Conservation (phyloP, 495 filamentous ascomycete species). For the Oleoguttula mirabilis region DNA sequence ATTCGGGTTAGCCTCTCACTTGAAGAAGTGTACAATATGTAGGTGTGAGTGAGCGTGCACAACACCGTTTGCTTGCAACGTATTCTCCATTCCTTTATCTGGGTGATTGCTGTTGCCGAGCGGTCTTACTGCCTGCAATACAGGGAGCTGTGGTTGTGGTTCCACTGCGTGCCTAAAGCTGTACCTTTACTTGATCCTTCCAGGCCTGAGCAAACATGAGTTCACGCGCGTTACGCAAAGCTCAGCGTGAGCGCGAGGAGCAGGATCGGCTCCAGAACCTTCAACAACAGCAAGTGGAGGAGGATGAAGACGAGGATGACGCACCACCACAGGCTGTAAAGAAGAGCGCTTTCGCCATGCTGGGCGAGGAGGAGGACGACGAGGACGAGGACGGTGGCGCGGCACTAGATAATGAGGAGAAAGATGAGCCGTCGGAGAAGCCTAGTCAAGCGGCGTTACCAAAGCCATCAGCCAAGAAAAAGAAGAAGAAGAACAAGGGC, state of each 20-base stretch:
- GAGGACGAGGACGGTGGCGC: conserved; percentile 16
- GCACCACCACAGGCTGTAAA: conserved; percentile 30
- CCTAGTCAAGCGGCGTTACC: not conserved
- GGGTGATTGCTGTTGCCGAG: no score
- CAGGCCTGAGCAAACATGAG: conserved; percentile 17
- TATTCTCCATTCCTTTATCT: no score
- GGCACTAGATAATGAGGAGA: not conserved
- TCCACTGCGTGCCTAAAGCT: no score
- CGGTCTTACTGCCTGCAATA: no score
- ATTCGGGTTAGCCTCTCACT: no score
- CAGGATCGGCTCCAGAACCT: conserved; percentile 18
- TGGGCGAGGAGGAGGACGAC: conserved; percentile 37
- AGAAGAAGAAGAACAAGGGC: conserved; percentile 37
- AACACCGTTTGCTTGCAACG: no score
- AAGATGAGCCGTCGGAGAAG: conserved; percentile 4
- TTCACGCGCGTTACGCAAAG: conserved; percentile 22
- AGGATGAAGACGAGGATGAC: conserved; percentile 28
- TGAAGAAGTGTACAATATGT: no score
- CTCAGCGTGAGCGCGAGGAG: conserved; percentile 23
- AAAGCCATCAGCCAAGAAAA: conserved; percentile 20
- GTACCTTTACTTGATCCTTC: no score
- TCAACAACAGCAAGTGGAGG: conserved; percentile 15
- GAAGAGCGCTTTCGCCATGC: conserved; percentile 40
- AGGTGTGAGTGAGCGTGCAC: no score
- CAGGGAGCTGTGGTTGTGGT: no score